phyloP scores from a whole-genome alignment of 2,329 filamentous ascomycete species.

The Claviceps sp. region DNA sequence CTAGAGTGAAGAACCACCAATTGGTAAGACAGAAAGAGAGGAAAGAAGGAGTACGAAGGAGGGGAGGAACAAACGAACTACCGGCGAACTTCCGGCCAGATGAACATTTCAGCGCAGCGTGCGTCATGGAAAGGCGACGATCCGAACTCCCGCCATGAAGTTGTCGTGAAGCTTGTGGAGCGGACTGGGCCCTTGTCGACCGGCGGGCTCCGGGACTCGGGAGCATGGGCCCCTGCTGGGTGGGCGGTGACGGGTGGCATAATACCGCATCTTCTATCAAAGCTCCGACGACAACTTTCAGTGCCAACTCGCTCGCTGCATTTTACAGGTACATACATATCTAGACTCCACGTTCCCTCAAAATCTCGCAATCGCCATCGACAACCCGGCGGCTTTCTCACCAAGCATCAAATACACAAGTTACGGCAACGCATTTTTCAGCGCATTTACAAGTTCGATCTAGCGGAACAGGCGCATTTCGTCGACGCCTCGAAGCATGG shows the following conservation, averaged over 20 bases:
- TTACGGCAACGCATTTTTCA: no score
- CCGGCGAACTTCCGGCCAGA: slow-evolving; percentile 7
- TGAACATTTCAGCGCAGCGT: slow-evolving; percentile 12
- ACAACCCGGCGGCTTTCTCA: neutral
- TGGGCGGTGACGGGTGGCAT: slow-evolving; percentile 11
- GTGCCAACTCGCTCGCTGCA: neutral
- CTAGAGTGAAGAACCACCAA: slow-evolving; percentile 4
- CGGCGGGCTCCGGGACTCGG: neutral
- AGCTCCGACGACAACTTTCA: neutral
- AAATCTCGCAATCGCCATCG: neutral
- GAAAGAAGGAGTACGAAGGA: neutral
- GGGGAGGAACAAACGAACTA: neutral
- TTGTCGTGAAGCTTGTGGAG: neutral
- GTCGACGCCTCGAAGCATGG: slow-evolving; percentile 42
- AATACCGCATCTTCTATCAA: neutral
- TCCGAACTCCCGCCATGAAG: slow-evolving; percentile 1
- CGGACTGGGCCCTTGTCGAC: neutral
- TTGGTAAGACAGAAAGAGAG: neutral
- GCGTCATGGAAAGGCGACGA: neutral
- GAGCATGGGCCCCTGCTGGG: slow-evolving; percentile 5
- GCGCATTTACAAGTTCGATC: neutral
- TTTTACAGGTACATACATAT: neutral
- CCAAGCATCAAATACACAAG: neutral
- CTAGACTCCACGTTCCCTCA: neutral
- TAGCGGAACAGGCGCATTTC: neutral